Evolutionary conservation across 176 grass and related monocot genomes (phyloP).

Genomic region (Oryza officinalis): DNA sequence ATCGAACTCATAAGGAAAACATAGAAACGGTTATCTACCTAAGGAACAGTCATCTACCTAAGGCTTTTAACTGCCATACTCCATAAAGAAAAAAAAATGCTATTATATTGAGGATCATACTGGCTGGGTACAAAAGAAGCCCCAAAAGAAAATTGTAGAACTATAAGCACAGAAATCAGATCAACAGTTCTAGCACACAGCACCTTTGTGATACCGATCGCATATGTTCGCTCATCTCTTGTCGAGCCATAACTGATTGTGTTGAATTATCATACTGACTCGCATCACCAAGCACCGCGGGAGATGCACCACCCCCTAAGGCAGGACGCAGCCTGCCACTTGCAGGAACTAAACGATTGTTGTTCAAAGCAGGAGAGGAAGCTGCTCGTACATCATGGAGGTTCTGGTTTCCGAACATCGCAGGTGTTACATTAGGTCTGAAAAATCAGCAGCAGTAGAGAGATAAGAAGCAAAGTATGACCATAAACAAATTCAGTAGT

Average conservation of each 20-base stretch:
- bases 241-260: conserved; percentile 2
- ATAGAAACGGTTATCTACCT: conserved; percentile 6
- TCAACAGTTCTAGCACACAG: conserved; percentile 23
- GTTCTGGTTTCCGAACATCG: conserved; percentile 12
- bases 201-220: neutral
- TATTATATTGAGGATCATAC: conserved; percentile 15
- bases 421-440: conserved; percentile 21
- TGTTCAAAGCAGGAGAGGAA: conserved; percentile 31
- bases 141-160: neutral
- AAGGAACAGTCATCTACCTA: neutral
- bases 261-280: conserved; percentile 16
- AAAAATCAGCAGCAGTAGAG: conserved; percentile 24
- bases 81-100: conserved; percentile 1
- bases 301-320: conserved; percentile 11
- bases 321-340: conserved; percentile 21
- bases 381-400: neutral
- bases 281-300: conserved; percentile 7
- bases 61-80: neutral
- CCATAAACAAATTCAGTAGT: neutral
- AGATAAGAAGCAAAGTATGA: conserved; percentile 13
- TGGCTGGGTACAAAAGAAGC: neutral
- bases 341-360: conserved; percentile 31
- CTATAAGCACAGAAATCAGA: conserved; percentile 1
- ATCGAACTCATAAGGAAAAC: conserved; percentile 13
- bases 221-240: conserved; percentile 31